phyloP scores from a whole-genome alignment of 495 filamentous ascomycete species.

The Rostrohypoxylon terebratum region DNA sequence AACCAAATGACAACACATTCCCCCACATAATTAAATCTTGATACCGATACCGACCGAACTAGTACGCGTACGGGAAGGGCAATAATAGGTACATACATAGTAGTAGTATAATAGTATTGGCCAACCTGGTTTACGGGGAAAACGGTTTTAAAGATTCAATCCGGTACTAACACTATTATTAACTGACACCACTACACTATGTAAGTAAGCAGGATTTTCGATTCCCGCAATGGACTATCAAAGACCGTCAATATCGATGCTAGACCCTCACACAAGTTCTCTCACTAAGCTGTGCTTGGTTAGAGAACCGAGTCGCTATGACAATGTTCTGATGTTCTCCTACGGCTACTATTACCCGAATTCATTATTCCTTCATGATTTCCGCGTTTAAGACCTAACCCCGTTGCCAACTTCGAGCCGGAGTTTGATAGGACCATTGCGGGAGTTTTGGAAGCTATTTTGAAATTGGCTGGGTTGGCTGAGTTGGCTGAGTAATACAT shows the following conservation, averaged over 20 bases:
- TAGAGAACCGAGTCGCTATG: not conserved
- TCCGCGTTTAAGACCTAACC: not conserved
- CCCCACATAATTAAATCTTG: constrained; percentile 37
- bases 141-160: not conserved
- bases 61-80: constrained; percentile 22
- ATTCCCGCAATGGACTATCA: constrained; percentile 9
- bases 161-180: constrained; percentile 6
- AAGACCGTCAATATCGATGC: constrained; percentile 4
- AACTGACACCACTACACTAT: too few species aligned
- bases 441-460: not conserved
- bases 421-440: not conserved
- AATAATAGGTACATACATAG: too few species aligned
- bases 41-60: constrained; percentile 14
- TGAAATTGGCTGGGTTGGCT: not conserved
- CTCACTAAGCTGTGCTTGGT: not conserved
- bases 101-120: too few species aligned
- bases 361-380: constrained; percentile 2
- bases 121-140: not conserved
- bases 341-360: not conserved
- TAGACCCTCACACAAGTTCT: not conserved
- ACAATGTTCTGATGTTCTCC: not conserved
- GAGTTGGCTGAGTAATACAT: too few species aligned
- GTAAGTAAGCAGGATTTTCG: constrained; percentile 10
- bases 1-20: constrained; percentile 29
- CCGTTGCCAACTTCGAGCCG: not conserved